A percentile compares a stretch with the other conserved stretches of the same genome.
phyloP scores from a whole-genome alignment of 2,329 filamentous ascomycete species.

The Cercospora zeae-maydis region DNA sequence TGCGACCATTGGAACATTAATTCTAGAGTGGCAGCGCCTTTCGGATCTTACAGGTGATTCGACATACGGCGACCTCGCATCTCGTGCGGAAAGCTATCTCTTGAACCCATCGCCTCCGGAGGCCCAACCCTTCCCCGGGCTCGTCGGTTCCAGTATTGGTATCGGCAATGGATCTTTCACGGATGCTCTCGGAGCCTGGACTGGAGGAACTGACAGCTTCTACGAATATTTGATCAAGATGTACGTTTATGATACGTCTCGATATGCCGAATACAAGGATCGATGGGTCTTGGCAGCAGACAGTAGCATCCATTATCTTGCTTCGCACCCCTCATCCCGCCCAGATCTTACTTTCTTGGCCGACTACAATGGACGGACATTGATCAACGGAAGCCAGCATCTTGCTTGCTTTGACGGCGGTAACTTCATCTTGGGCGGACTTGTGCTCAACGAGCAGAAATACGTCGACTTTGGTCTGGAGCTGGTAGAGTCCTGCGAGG shows the following conservation, averaged over 20 bases:
- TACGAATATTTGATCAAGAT: conserved; percentile 93
- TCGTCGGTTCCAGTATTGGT: conserved; percentile 66
- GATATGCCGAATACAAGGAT: conserved; percentile 65
- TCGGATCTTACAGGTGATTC: conserved; percentile 68
- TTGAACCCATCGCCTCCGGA: conserved; percentile 60
- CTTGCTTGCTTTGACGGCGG: conserved; percentile 81
- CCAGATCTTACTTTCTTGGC: conserved; percentile 71
- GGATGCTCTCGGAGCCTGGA: conserved; percentile 66
- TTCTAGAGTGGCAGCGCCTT: conserved; percentile 79
- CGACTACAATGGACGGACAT: conserved; percentile 49
- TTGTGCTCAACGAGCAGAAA: conserved; percentile 60
- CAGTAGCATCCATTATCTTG: conserved; percentile 68
- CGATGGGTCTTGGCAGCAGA: conserved; percentile 72
- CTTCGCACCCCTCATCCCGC: conserved; percentile 62
- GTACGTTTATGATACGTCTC: conserved; percentile 70
- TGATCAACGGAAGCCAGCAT: conserved; percentile 43
- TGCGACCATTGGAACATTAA: conserved; percentile 71
- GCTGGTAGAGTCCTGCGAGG: conserved; percentile 70
- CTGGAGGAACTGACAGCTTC: conserved; percentile 72
- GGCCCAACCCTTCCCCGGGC: conserved; percentile 70
- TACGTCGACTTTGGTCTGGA: conserved; percentile 72
- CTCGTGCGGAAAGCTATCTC: conserved; percentile 63
- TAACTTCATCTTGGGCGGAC: conserved; percentile 80
- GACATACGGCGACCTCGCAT: conserved; percentile 63
- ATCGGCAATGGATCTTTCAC: conserved; percentile 63